Conservation (phyloP, 495 filamentous ascomycete species). For the Penicillium cosmopolitanum region DNA sequence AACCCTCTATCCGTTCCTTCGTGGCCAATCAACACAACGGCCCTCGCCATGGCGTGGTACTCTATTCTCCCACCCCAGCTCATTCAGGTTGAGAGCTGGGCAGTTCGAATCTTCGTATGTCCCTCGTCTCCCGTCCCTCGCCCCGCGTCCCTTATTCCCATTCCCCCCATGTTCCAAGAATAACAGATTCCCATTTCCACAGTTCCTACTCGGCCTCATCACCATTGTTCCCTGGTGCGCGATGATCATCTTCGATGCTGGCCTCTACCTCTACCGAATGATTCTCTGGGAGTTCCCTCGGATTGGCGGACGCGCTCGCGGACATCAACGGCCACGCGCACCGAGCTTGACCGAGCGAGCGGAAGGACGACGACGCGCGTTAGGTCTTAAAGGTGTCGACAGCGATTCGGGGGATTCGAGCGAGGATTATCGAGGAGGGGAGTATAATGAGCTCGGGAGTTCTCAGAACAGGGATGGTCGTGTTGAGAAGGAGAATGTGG, state of each 20-base stretch:
- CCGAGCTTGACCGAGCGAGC: conserved; percentile 66
- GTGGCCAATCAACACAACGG: neutral
- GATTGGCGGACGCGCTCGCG: conserved; percentile 66
- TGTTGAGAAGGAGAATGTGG: conserved; percentile 17
- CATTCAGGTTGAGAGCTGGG: conserved; percentile 64
- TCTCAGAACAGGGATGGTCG: neutral
- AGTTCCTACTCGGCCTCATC: conserved; percentile 67
- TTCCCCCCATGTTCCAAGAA: neutral
- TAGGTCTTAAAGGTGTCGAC: conserved; percentile 45
- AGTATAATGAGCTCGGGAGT: neutral
- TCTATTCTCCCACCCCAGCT: conserved; percentile 64
- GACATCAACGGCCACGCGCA: conserved; percentile 62
- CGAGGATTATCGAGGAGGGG: conserved; percentile 4
- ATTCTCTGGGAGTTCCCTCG: conserved; percentile 61
- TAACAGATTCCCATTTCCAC: conserved; percentile 7
- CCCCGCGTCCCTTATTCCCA: neutral
- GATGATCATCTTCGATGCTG: conserved; percentile 67
- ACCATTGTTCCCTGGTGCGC: conserved; percentile 69
- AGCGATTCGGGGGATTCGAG: conserved; percentile 11
- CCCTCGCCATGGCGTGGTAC: conserved; percentile 60
- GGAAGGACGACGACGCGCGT: conserved; percentile 53
- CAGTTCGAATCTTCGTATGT: conserved; percentile 65
- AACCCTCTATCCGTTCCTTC: neutral
- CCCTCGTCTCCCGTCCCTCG: neutral
- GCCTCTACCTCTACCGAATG: conserved; percentile 66